phyloP scores from a whole-genome alignment of 805 yeast genomes.

The Candida manassasensis region DNA sequence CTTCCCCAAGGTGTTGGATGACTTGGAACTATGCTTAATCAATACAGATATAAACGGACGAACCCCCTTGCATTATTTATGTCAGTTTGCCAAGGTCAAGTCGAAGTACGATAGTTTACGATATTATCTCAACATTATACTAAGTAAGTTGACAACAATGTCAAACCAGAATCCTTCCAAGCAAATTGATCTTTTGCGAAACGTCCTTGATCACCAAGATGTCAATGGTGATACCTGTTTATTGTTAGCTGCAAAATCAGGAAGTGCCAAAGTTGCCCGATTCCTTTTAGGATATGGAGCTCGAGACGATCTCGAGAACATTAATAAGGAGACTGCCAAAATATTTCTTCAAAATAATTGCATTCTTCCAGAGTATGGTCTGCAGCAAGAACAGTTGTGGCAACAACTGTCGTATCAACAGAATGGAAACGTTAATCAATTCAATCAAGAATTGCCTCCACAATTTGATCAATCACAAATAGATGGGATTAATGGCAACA shows the following conservation, averaged over 20 bases:
- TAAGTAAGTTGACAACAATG: conserved; percentile 62
- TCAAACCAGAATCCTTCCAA: conserved; percentile 32
- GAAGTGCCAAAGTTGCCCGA: conserved; percentile 68
- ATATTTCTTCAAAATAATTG: conserved; percentile 39
- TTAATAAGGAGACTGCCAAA: conserved; percentile 41
- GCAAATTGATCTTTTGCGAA: conserved; percentile 55
- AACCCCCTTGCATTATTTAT: conserved; percentile 84
- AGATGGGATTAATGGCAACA: conserved; percentile 1
- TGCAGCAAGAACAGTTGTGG: conserved; percentile 6
- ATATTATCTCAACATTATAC: conserved; percentile 72
- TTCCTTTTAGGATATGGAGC: conserved; percentile 87
- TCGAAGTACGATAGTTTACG: conserved; percentile 73
- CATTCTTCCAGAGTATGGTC: conserved; percentile 13
- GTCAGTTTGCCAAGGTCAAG: conserved; percentile 60
- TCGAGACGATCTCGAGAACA: conserved; percentile 43
- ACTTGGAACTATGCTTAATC: conserved; percentile 71
- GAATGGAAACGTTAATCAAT: conserved; percentile 1
- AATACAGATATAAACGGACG: conserved; percentile 69
- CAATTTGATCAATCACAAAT: conserved; percentile 5
- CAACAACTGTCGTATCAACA: conserved; percentile 10
- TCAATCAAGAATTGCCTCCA: conserved; percentile 6
- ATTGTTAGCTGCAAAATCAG: conserved; percentile 69
- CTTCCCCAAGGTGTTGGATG: conserved; percentile 72
- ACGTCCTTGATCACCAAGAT: conserved; percentile 73
- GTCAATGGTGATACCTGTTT: conserved; percentile 79